Base-by-base conservation (phyloP, 1,284 basidiomycete genomes). In the Tetrapyrgos nigripes region DNA sequence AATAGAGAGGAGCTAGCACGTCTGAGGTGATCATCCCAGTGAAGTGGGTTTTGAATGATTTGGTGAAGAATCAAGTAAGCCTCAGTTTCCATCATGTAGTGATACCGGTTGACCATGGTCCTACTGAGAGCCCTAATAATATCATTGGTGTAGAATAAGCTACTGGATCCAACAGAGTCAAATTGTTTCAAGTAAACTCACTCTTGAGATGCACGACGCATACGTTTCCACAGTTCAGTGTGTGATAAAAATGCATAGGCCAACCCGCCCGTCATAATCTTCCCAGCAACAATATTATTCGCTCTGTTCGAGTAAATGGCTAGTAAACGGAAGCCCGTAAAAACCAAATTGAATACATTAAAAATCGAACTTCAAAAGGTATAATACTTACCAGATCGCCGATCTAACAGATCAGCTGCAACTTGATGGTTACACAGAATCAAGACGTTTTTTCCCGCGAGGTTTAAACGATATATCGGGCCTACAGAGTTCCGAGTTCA, bases 191-290 rank as follows among this genome's bases (percentile, higher is more conserved):
- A 31, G 17, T 14, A 37, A 17, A 46, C 61, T 43, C 40, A 63
- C 62, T 63, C 62, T 35, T 60, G 55, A 23, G 62, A 33, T 28
- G 35, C 62, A 19, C 56, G 45, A 33, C 62, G 55, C 59, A 61
- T 60, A 17, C 56, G 27, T 31, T 55, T 60, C 62, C 62, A 63
- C 19, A 61, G 19, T 14, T 60, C 59, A 23, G 55, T 55, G 35
- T 58, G 48, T 31, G 50, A 49, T 5, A 56, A 21, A 40, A 63
- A 63, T 3, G 59, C 59, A 35, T 58, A 63, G 8, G 53, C 56
- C 23, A 63, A 19, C 21, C 59, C 59, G 21, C 59, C 62, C 17
- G 62, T 63, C 29, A 63, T 27, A n/a, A 64, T 26, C 14, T 40
- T 40, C n/a, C 43, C 43, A 27, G 57, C 53, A 14, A 63, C 60